Conservation (phyloP, 2,329 filamentous ascomycete genomes). For the Aspergillus neotritici region DNA sequence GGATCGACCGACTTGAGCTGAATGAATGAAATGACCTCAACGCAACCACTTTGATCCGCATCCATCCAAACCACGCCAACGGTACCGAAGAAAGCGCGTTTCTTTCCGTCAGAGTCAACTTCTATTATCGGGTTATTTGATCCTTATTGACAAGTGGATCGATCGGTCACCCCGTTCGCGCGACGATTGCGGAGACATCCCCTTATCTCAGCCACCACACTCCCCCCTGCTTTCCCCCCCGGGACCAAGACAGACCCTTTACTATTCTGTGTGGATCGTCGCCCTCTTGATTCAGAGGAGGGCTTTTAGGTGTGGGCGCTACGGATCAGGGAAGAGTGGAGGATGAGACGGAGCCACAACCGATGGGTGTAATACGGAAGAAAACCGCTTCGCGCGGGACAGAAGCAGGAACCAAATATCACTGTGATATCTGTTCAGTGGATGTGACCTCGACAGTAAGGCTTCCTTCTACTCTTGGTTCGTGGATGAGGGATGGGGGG, state of each 20-base stretch:
- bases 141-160: not conserved
- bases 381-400: conserved; percentile 81
- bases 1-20: conserved; percentile 4
- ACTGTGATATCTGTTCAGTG: conserved; percentile 93
- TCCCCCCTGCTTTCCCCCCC: conserved; percentile 5
- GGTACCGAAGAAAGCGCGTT: no score
- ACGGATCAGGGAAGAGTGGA: conserved; percentile 32
- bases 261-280: not conserved
- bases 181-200: conserved; percentile 17
- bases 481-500: not conserved
- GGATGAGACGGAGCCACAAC: conserved; percentile 35
- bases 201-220: conserved; percentile 3
- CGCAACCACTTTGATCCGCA: not conserved
- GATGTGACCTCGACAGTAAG: conserved; percentile 95
- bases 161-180: not conserved
- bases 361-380: conserved; percentile 93
- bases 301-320: conserved; percentile 23
- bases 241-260: conserved; percentile 3
- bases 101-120: not conserved
- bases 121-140: not conserved
- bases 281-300: conserved; percentile 28
- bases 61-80: no score
- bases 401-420: conserved; percentile 88
- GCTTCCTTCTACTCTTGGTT: not conserved
- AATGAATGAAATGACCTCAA: not conserved